Conservation (phyloP, 306 rosid genomes). For the Abrus pulchellus region DNA sequence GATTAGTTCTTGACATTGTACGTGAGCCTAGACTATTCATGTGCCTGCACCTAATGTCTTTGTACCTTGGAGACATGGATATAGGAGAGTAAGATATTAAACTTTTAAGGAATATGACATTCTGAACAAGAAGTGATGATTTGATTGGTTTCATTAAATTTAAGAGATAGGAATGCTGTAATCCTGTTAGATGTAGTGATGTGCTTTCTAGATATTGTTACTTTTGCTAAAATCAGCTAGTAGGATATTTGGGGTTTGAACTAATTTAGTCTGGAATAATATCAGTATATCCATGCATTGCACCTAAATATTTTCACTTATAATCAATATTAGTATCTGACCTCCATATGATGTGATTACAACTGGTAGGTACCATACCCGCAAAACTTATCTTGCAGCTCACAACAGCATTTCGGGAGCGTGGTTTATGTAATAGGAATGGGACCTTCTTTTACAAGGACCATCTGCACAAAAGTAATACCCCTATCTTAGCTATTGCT, state of each 20-base stretch:
- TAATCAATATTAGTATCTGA: slow-evolving; percentile 15
- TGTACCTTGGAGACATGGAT: slow-evolving; percentile 24
- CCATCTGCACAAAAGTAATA: slow-evolving; percentile 71
- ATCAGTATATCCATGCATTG: slow-evolving; percentile 6
- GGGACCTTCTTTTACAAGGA: slow-evolving; percentile 81
- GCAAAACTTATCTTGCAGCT: slow-evolving; percentile 94
- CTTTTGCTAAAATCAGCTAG: slow-evolving; percentile 34
- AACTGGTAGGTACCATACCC: slow-evolving; percentile 85
- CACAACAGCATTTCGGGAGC: slow-evolving; percentile 90
- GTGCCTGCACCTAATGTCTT: background rate
- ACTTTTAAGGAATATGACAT: background rate
- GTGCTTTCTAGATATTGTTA: slow-evolving; percentile 18
- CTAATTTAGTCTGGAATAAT: background rate
- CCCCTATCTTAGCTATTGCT: slow-evolving; percentile 90
- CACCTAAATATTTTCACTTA: background rate
- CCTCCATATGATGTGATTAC: slow-evolving; percentile 38
- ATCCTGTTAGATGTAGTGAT: slow-evolving; percentile 1
- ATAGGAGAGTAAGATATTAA: slow-evolving; percentile 17
- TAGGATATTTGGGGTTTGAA: slow-evolving; percentile 28
- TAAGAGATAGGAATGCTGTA: slow-evolving; percentile 7
- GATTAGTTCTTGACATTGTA: slow-evolving; percentile 34
- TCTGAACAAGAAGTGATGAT: background rate
- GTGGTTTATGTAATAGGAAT: slow-evolving; percentile 77
- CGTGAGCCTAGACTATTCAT: no score
- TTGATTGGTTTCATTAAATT: slow-evolving; percentile 35